Base-by-base conservation (phyloP, 2,329 filamentous ascomycete genomes). In the Magnaporthiopsis incrustans region DNA sequence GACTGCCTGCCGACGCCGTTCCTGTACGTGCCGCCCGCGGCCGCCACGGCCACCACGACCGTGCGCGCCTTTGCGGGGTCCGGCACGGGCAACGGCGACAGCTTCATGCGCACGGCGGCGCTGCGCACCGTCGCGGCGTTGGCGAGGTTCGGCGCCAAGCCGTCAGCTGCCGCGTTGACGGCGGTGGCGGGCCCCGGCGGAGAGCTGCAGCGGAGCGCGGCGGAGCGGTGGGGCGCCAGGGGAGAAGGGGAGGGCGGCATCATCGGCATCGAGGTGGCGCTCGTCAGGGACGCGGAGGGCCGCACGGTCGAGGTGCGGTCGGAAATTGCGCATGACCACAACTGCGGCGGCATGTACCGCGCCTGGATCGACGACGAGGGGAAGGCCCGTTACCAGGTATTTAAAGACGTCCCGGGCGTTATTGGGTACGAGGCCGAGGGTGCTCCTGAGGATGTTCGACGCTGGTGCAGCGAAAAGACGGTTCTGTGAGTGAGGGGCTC, bases 1-100 rank as follows among this genome's bases (percentile, higher is more conserved):
- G 85, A 88, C 68, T 90, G 88, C 67, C 71, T 90, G 1, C 84
- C 85, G 0, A 78, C 77, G 6, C 80, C 81, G 7, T 77, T 74
- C 25, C 38, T 72, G 22, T 81, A 81, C 68, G 68, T 68, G 2
- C 79, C 78, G 3, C 10, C 74, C 14, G 56, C 61, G 32, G 15
- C 33, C 33, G 33, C 10, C 8, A 35, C 33, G 10, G 33, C 33
- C 33, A 35, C 68, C 53, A 67, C 64, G 11, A 77, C 75, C 7
- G 79, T 75, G 0, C 85, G 71, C 6, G 79, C 81, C 0, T 71
- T 83, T 8, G 90, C 82, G 0, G 78, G 91, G 12, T 94, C 90
- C 0, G 90, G 91, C 0, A 94, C 92, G 0, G 93, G 92, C 0
- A 96, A 97, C 69, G 92, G 93, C 0, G 92, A 97, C 75, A 91